Conservation (phyloP, 805 yeast genomes). For the Citeromyces nyonsensis region DNA sequence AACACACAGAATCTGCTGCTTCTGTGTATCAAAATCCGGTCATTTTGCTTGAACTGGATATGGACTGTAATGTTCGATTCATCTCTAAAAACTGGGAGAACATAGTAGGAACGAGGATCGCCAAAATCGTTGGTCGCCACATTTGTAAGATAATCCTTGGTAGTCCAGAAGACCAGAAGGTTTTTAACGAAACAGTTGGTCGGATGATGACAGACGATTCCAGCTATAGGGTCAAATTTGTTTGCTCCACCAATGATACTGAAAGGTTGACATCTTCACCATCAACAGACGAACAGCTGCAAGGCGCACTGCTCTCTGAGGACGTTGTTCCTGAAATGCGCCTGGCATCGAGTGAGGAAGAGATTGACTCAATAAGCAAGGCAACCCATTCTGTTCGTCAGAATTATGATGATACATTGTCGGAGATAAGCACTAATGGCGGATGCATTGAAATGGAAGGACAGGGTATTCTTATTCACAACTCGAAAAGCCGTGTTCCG, state of each 20-base stretch:
- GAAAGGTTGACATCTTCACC: constrained; percentile 4
- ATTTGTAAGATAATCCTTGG: constrained; percentile 56
- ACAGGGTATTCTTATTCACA: constrained; percentile 78
- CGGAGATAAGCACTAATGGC: constrained; percentile 37
- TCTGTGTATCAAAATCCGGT: constrained; percentile 63
- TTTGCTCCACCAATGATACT: constrained; percentile 28
- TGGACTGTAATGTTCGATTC: constrained; percentile 66
- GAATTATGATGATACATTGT: constrained; percentile 2
- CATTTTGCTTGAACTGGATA: constrained; percentile 70
- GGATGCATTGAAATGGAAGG: constrained; percentile 71
- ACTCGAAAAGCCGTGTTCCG: constrained; percentile 37
- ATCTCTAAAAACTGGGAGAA: constrained; percentile 66
- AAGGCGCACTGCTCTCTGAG: not conserved
- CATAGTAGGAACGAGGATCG: constrained; percentile 52
- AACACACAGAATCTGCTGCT: constrained; percentile 9
- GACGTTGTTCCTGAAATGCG: not conserved
- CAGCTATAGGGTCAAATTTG: constrained; percentile 64
- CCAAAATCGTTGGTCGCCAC: constrained; percentile 37
- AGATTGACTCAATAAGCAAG: constrained; percentile 11
- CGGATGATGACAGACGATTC: constrained; percentile 62
- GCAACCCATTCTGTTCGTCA: constrained; percentile 7
- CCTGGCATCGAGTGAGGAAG: constrained; percentile 4
- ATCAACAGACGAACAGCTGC: constrained; percentile 3
- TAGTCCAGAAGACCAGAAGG: constrained; percentile 40
- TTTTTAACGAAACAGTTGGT: constrained; percentile 55